These are phyloP conservation scores for Solanum pinnatisectum DNA, from an alignment of 257 asterid genomes.

Conservation along the genomic window DNA sequence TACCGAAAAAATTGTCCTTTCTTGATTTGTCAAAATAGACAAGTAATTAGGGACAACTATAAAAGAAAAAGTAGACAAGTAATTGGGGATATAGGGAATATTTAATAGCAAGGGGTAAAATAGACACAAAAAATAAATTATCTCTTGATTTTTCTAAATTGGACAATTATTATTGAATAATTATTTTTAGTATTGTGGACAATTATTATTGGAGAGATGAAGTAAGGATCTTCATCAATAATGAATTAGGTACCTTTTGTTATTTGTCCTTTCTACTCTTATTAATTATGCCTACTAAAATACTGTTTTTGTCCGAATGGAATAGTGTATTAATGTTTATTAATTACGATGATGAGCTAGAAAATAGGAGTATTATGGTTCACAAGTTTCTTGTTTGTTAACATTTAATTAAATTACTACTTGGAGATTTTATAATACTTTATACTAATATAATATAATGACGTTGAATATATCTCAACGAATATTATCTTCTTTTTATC, in stretches of 20 bases:
- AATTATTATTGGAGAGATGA: too few species aligned
- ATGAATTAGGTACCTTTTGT: neutral
- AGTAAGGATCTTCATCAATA: neutral
- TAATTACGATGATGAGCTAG: neutral
- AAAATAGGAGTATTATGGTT: neutral
- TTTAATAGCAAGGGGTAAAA: too few species aligned
- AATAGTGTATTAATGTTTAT: neutral
- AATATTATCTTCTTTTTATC: neutral
- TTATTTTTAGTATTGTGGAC: too few species aligned
- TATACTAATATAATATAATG: neutral
- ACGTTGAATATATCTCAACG: neutral
- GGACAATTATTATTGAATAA: too few species aligned
- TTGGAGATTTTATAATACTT: neutral
- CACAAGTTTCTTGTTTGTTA: neutral
- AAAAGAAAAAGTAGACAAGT: too few species aligned
- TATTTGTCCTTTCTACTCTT: neutral
- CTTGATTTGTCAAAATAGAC: too few species aligned
- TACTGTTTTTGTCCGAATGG: neutral
- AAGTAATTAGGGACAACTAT: too few species aligned
- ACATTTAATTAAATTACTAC: neutral
- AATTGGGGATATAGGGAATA: too few species aligned
- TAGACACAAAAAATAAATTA: too few species aligned
- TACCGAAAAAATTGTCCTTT: too few species aligned
- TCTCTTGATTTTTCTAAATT: too few species aligned
- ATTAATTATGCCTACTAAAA: neutral